Evolutionary conservation across 805 yeast genomes (phyloP), one percentile per base, ranked within the genome.

Genomic region (Diddensiella transvaalensis): DNA sequence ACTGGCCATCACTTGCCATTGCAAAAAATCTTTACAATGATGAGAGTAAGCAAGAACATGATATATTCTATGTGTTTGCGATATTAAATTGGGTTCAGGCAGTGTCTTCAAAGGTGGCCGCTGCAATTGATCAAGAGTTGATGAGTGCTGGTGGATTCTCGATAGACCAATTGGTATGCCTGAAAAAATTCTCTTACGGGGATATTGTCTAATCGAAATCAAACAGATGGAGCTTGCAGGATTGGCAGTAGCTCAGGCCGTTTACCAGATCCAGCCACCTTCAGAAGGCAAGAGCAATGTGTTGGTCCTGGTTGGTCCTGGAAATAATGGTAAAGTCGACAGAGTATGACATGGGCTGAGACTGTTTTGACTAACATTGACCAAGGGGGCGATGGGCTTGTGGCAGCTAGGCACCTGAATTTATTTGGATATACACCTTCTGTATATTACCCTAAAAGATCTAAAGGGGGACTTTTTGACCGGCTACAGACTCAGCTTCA

Each of bases 141-240:
- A 91, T 93, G 97, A 81, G 93, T 1, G 68, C 85, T 0, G 82
- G 82, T 1, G 93, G 87, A 0, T 87, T 82, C 68, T 82, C 91
- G 22, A 76, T 87, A 47, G 95, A 87, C 61, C 96, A 87, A 59
- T 66, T 87, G 62, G 76, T 71, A 49, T 39, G 72, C 59, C 3
- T 17, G 10, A 15, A 22, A n/a, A 11, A 19, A 24, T 21, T 4
- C 8, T 15, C 3, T 35, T 15, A 10, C 17, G 11, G 8, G 8
- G 10, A 15, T 35, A 17, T 11, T 8, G 10, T 15, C 32, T 26
- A 26, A 26, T 26, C 8, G 13, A 13, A 26, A 26, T 8, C 45
- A 60, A 26, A 60, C 44, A 76, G 69, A 93, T 93, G 99, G 99
- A 93, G 67, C 73, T 93, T 38, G 99, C 99, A 0, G 99, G 99